Base-by-base conservation (phyloP, 495 filamentous ascomycete genomes). In the Margaritispora aquatica region DNA sequence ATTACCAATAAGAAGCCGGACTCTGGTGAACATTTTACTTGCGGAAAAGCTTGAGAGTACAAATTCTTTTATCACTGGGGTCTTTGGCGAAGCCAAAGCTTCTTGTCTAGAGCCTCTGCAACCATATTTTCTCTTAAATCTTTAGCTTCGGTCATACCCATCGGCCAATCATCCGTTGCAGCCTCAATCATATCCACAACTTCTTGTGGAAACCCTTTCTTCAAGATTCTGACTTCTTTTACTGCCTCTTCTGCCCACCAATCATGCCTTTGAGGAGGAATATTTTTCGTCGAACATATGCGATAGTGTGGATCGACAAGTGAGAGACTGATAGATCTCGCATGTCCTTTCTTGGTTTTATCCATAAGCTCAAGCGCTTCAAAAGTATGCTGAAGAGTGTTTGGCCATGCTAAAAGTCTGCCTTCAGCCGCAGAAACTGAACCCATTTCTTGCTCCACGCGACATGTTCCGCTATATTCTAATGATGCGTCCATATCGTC, bases 291-390 rank as follows among this genome's bases (percentile, higher is more conserved):
- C 0, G 74, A 79, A 22, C 80, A 72, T 52, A 86, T 70, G 4
- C 74, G 75, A 11, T 58, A 49, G 51, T 74, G 50, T 0, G 81
- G 83, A 63, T 84, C 80, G 8, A 86, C 74, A 1, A 86, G 70
- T 63, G 76, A 83, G 9, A 85, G 62, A 0, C 77, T 77, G 1
- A 85, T 71, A 55, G 82, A 77, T 54, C 80, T 76, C 4, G 77
- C 66, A 56, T 83, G 78, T 4, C 82, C 81, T 0, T 79, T 76
- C 58, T 74, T 76, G 0, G 75, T 74, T 0, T 31, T 54, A 61
- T 86, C 79, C 7, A 48, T 62, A 5, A 84, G 71, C 2, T 55
- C 60, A 64, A 84, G 83, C 0, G 73, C 63, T 2, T 73, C 71
- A 0, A 80, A 75, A 2, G 73, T 72, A 58, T 84, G 78, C 46